phyloP scores from a whole-genome alignment of 306 rosid species.

The Lathyrus aphaca region DNA sequence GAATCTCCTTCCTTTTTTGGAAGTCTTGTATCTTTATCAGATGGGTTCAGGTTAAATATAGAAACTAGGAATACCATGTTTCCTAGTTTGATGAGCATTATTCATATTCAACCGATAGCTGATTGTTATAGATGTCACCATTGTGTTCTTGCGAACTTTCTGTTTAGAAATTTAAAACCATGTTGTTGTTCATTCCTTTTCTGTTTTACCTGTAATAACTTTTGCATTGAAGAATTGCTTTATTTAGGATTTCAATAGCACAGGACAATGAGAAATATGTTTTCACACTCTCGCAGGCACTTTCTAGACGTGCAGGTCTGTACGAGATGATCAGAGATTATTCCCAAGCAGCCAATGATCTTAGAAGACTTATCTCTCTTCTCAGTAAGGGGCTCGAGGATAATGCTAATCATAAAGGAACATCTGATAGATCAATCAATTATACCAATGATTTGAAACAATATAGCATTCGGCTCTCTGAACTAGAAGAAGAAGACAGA shows the following conservation, averaged over 20 bases:
- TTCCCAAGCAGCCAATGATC: constrained; percentile 82
- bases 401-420: constrained; percentile 52
- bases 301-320: constrained; percentile 84
- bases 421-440: constrained; percentile 62
- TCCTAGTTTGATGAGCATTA: constrained; percentile 27
- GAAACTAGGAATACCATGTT: constrained; percentile 9
- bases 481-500: constrained; percentile 84
- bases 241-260: constrained; percentile 33
- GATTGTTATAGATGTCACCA: constrained; percentile 12
- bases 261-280: constrained; percentile 20
- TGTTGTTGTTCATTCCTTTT: constrained; percentile 14
- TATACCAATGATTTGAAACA: constrained; percentile 79
- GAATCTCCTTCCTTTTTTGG: background rate
- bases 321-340: constrained; percentile 90
- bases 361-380: constrained; percentile 70
- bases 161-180: constrained; percentile 16
- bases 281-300: constrained; percentile 64
- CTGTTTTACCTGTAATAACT: constrained; percentile 22
- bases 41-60: constrained; percentile 18
- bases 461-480: constrained; percentile 65
- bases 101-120: constrained; percentile 8
- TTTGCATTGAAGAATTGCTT: constrained; percentile 2
- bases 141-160: constrained; percentile 17
- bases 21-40: constrained; percentile 18
- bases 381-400: constrained; percentile 61